Evolutionary conservation across 2,329 filamentous ascomycete genomes (phyloP).

Genomic region (Ilyonectria robusta): DNA sequence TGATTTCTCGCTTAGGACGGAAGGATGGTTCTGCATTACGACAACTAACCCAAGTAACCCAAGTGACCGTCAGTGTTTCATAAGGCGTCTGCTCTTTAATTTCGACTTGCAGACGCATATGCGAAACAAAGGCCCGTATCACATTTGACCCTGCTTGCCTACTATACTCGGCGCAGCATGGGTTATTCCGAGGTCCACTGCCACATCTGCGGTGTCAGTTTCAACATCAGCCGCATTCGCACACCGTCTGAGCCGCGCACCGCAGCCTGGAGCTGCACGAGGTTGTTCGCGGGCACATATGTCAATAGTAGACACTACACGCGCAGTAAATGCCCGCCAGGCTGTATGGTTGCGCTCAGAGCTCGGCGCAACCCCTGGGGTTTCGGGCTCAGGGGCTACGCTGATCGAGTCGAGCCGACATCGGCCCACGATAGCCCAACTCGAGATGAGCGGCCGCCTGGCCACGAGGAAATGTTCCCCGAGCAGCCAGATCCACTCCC

Average conservation of each 20-base stretch:
- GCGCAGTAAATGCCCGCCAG: background rate
- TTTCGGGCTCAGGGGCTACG: background rate
- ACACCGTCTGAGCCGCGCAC: constrained; percentile 37
- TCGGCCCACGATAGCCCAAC: background rate
- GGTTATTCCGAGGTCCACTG: constrained; percentile 38
- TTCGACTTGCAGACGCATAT: no score
- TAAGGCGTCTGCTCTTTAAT: no score
- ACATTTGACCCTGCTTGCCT: background rate
- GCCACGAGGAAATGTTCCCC: background rate
- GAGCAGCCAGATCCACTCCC: background rate
- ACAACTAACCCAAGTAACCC: no score
- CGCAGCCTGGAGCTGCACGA: constrained; percentile 30
- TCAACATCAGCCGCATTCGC: constrained; percentile 46
- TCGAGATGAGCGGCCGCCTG: background rate
- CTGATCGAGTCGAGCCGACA: background rate
- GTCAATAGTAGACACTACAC: constrained; percentile 6
- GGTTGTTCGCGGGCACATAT: constrained; percentile 12
- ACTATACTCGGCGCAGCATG: constrained; percentile 15
- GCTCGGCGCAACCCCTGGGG: background rate
- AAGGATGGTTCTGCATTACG: no score
- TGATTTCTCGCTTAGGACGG: no score
- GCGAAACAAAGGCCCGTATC: background rate
- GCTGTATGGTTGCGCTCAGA: background rate
- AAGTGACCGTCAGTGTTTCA: no score
- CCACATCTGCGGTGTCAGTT: constrained; percentile 49